Conservation (phyloP, 1,139 yeast genomes). For the Groenewaldozyma auringiensis region DNA sequence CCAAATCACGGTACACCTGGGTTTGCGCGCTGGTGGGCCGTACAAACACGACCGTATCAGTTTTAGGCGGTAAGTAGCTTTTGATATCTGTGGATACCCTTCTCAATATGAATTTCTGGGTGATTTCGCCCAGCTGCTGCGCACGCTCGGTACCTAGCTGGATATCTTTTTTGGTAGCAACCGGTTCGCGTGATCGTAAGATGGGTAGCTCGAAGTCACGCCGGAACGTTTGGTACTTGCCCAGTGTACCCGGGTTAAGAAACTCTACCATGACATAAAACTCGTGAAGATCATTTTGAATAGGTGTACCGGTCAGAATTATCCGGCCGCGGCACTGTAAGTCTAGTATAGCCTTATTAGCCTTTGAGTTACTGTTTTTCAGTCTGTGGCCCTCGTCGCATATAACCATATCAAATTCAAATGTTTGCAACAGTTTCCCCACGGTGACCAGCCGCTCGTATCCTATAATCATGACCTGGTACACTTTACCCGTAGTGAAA, state of each 20-base stretch:
- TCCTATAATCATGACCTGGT: slow-evolving; percentile 78
- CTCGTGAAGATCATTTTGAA: slow-evolving; percentile 83
- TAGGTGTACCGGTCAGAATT: slow-evolving; percentile 85
- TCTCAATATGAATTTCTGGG: slow-evolving; percentile 64
- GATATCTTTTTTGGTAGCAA: slow-evolving; percentile 47
- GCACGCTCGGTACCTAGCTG: slow-evolving; percentile 57
- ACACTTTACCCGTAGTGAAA: slow-evolving; percentile 54
- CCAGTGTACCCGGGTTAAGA: slow-evolving; percentile 75
- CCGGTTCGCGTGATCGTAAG: slow-evolving; percentile 61
- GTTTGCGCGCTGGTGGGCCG: slow-evolving; percentile 63
- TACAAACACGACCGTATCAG: slow-evolving; percentile 73
- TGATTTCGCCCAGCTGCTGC: slow-evolving; percentile 50
- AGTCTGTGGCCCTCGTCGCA: slow-evolving; percentile 96
- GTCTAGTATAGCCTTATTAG: slow-evolving; percentile 51
- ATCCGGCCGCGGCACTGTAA: slow-evolving; percentile 53
- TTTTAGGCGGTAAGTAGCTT: slow-evolving; percentile 63
- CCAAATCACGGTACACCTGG: slow-evolving; percentile 45
- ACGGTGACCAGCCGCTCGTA: slow-evolving; percentile 70
- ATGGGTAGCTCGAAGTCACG: slow-evolving; percentile 65
- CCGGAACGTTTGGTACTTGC: slow-evolving; percentile 57
- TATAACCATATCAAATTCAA: slow-evolving; percentile 61
- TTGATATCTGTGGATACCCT: slow-evolving; percentile 63
- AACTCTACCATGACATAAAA: slow-evolving; percentile 77
- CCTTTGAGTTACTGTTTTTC: slow-evolving; percentile 56
- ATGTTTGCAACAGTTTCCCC: slow-evolving; percentile 44